A percentile compares a stretch with the other conserved stretches of the same genome.
Evolutionary conservation across 495 filamentous ascomycete genomes (phyloP).

Genomic region (Aspergillus incahuasiensis): DNA sequence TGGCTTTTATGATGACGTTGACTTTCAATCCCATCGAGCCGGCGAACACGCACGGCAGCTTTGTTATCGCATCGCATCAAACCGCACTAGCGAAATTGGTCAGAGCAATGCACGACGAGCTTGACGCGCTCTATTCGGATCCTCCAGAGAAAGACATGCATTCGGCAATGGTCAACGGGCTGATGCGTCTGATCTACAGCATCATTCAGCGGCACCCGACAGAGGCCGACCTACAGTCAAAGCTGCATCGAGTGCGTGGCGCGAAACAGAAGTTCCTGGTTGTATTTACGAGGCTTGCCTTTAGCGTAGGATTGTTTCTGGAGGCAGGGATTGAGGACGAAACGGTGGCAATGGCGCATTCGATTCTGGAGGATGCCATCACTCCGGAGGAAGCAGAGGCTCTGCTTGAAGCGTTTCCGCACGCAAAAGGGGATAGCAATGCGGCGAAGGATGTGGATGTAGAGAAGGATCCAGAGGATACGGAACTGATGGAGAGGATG

Average conservation of each 20-base stretch:
- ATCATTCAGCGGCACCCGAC: constrained; percentile 48
- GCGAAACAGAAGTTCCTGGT: constrained; percentile 63
- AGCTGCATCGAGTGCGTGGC: constrained; percentile 53
- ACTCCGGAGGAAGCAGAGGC: constrained; percentile 69
- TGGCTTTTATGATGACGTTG: constrained; percentile 52
- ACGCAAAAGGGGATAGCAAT: constrained; percentile 30
- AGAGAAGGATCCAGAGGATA: neutral
- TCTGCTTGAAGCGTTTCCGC: constrained; percentile 53
- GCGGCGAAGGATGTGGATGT: neutral
- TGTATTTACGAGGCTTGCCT: constrained; percentile 61
- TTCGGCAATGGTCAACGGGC: constrained; percentile 51
- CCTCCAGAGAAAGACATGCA: constrained; percentile 38
- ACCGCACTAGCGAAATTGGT: constrained; percentile 55
- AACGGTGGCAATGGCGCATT: constrained; percentile 60
- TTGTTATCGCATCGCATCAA: constrained; percentile 49
- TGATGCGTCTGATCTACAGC: constrained; percentile 58
- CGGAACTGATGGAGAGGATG: neutral
- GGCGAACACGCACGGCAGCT: constrained; percentile 44
- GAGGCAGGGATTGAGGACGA: constrained; percentile 65
- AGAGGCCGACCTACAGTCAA: constrained; percentile 50
- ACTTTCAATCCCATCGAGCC: constrained; percentile 34
- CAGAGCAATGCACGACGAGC: constrained; percentile 57
- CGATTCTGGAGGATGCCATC: constrained; percentile 58
- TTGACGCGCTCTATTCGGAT: constrained; percentile 57
- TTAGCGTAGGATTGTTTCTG: constrained; percentile 56